Base-by-base conservation (phyloP, 257 asterid genomes). In the Cinchona pubescens region DNA sequence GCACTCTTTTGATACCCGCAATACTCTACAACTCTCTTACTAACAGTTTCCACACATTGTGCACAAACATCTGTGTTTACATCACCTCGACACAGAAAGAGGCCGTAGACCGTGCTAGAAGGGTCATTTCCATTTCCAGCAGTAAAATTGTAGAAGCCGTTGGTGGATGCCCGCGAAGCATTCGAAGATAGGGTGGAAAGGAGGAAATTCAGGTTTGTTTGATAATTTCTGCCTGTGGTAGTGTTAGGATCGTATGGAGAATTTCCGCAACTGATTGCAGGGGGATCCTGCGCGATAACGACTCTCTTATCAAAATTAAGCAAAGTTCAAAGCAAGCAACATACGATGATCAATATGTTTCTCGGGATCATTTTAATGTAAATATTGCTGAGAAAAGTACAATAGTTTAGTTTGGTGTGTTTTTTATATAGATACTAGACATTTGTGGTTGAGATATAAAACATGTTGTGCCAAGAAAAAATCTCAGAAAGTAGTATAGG, bases 41-140 rank as follows among this genome's bases (percentile, higher is more conserved):
- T 0, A 0, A 69, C 73, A 13, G 15, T 63, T 45, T 37, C 23
- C 25, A 76, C 45, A 4, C 82, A 83, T 0, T 56, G 35, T 8
- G 48, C n/a, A 72, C 85, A 81, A 42, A 7, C 60, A 25, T 61
- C 8, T 0, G 10, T 1, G 1, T 35, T 70, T 40, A 78, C 43
- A 51, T 81, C 83, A 23, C 78, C 83, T 14, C 82, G 78, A 46
- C 84, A 83, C 43, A 82, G 75, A 29, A 58, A 58, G n/a, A 78
- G 40, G 8, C 71, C 77, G 14, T 81, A 59, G 27, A 25, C 67
- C 4, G 14, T 62, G 9, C 66, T 64, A 0, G 73, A 27, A 0
- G n/a, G n/a, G n/a, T n/a, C n/a, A n/a, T n/a, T n/a, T n/a, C 8
- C 34, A 10, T 38, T 7, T 4, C 74, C 81, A 4, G 7, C 35